phyloP scores from a whole-genome alignment of 495 filamentous ascomycete species.

The Patellaria atrata region DNA sequence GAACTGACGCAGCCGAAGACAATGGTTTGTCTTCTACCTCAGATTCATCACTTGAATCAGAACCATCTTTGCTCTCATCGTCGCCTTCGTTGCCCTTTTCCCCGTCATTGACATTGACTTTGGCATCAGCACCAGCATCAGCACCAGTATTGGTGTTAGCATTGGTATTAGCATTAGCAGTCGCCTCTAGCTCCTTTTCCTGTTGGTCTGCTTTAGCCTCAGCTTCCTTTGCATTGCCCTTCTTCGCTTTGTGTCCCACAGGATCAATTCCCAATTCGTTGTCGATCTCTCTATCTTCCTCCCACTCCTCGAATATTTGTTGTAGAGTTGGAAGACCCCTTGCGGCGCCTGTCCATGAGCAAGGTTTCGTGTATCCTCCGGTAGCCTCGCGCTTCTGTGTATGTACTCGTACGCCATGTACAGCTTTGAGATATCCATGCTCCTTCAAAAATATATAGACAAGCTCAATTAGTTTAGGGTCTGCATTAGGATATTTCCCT shows the following conservation, averaged over 20 bases:
- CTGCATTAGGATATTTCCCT: constrained; percentile 9
- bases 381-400: constrained; percentile 1
- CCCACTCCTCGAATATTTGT: constrained; percentile 15
- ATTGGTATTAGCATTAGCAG: constrained; percentile 4
- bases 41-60: too few relatives aligned
- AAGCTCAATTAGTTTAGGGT: constrained; percentile 12
- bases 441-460: constrained; percentile 13
- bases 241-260: constrained; percentile 1
- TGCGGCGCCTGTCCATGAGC: neutral
- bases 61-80: neutral
- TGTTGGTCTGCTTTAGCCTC: too few relatives aligned
- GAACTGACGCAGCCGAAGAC: too few relatives aligned
- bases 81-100: neutral
- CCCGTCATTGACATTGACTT: neutral
- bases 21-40: too few relatives aligned
- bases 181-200: too few relatives aligned
- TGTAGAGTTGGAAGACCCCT: constrained; percentile 8
- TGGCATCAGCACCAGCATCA: neutral
- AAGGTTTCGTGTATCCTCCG: neutral
- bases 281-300: constrained; percentile 1
- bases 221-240: constrained; percentile 11
- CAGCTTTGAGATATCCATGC: constrained; percentile 15
- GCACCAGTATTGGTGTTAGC: constrained; percentile 8
- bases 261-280: neutral
- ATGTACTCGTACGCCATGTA: constrained; percentile 5